Evolutionary conservation across 2,329 filamentous ascomycete species (phyloP).

Genomic region (Cadophora sp.): DNA sequence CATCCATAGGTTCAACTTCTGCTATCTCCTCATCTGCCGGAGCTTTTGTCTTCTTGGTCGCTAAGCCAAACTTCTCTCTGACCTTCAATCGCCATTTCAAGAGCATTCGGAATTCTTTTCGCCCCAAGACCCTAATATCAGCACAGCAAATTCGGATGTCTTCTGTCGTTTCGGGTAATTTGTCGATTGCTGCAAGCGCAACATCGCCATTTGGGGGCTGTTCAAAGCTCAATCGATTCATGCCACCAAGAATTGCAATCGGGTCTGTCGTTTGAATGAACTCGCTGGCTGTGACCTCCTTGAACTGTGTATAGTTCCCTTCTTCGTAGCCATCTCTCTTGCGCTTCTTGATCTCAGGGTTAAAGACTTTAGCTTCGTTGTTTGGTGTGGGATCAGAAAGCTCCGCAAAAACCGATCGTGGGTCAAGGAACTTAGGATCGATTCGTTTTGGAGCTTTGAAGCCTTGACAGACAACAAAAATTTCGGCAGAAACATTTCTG

Average conservation of each 20-base stretch:
- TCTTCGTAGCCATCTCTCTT: slow-evolving; percentile 98
- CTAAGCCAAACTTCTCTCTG: slow-evolving; percentile 88
- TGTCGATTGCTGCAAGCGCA: slow-evolving; percentile 83
- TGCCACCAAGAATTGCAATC: slow-evolving; percentile 85
- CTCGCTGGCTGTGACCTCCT: slow-evolving; percentile 85
- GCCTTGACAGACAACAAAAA: slow-evolving; percentile 95
- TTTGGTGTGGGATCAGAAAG: slow-evolving; percentile 85
- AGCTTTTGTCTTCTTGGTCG: slow-evolving; percentile 65
- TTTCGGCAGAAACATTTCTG: slow-evolving; percentile 95
- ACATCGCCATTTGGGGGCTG: slow-evolving; percentile 84
- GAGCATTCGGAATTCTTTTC: slow-evolving; percentile 92
- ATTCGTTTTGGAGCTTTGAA: slow-evolving; percentile 95
- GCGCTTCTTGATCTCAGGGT: slow-evolving; percentile 95
- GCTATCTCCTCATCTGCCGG: slow-evolving; percentile 70
- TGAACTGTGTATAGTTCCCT: slow-evolving; percentile 91
- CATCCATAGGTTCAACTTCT: slow-evolving; percentile 89
- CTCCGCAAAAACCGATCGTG: slow-evolving; percentile 90
- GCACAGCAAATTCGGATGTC: slow-evolving; percentile 81
- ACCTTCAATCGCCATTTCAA: slow-evolving; percentile 90
- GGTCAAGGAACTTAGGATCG: slow-evolving; percentile 91
- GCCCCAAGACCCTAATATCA: slow-evolving; percentile 88
- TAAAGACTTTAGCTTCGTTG: slow-evolving; percentile 97
- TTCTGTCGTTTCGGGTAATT: slow-evolving; percentile 83
- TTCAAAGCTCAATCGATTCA: slow-evolving; percentile 84
- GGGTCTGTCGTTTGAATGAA: slow-evolving; percentile 95